Evolutionary conservation across 495 filamentous ascomycete genomes (phyloP), one percentile per base, ranked within the genome.

Genomic region (Trichoderma asperelloides): DNA sequence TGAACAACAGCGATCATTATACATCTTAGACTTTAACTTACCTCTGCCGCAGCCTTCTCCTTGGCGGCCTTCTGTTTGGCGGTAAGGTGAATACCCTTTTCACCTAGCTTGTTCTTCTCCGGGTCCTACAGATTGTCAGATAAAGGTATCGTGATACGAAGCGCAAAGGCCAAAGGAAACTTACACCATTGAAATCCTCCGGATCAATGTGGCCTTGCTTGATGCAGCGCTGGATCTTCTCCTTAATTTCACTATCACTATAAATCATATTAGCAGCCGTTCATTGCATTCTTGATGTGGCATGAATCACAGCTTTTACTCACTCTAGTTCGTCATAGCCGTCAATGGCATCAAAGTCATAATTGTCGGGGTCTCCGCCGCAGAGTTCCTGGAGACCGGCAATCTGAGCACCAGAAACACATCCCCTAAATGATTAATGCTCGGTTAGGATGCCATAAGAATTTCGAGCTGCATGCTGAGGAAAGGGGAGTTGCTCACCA

Each of bases 161-260:
- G 39, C 23, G 57, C 9, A 27, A 67, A 39, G 16, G 16, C 18
- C n/a, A 64, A 25, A 27, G 11, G 18, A 47, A 45, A 74, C 88
- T 78, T 81, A 94, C 91, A 0, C 90, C 89, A 6, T 83, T 87
- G 88, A 91, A 95, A 64, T 92, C 91, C 41, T 88, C 87, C 65
- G 90, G 84, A 68, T 86, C 85, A 66, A 96, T 86, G 70, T 93
- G 88, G 11, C 90, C 91, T 69, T 89, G 80, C 30, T 80, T 81
- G 11, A 96, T 65, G 18, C 86, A 89, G 30, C 78, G 78, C 65
- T 75, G 74, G 41, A 93, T 75, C 75, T 90, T 92, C 27, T 80
- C 83, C 74, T 88, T 84, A 8, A 81, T 39, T 0, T 89, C 88
- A 3, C 70, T 68, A 18, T 80, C 66, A 0, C 72, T 73, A 2